Percentiles rank a stretch among this genome's conserved stretches.
phyloP scores from a whole-genome alignment of 768 basidiomycete species.

The Chalciporus sphaerocephalus region DNA sequence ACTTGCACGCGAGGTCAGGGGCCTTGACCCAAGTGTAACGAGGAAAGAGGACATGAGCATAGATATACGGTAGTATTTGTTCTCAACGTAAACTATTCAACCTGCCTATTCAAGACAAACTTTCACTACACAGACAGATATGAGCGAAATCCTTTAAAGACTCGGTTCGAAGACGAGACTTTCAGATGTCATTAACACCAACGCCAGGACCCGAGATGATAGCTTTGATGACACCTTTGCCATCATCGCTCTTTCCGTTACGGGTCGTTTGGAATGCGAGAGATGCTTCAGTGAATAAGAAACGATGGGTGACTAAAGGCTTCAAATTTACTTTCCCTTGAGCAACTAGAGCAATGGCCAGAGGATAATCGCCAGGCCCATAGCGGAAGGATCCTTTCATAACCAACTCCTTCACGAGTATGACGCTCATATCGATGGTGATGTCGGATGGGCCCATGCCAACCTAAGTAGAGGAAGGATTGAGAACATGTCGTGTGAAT shows the following conservation, averaged over 20 bases:
- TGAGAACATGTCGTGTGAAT: neutral
- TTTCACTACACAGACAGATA: neutral
- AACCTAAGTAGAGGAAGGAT: constrained; percentile 44
- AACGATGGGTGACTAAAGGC: constrained; percentile 87
- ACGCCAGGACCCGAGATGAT: constrained; percentile 82
- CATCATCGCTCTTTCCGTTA: constrained; percentile 77
- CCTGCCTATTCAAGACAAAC: no score
- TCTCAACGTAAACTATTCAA: no score
- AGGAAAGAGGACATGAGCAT: no score
- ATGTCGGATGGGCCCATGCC: constrained; percentile 84
- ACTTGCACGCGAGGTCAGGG: neutral
- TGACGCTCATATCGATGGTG: constrained; percentile 61
- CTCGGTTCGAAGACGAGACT: no score
- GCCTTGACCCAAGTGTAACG: no score
- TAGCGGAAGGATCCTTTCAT: constrained; percentile 94
- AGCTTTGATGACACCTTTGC: constrained; percentile 83
- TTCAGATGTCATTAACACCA: constrained; percentile 38
- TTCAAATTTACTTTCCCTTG: constrained; percentile 82
- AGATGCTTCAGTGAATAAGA: constrained; percentile 70
- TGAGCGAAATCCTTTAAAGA: neutral
- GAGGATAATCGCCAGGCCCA: constrained; percentile 81
- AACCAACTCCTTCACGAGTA: constrained; percentile 74
- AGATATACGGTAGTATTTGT: no score
- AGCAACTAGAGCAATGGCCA: constrained; percentile 80
- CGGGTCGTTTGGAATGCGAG: constrained; percentile 81